These are phyloP conservation scores for Irpex lacteus DNA, from an alignment of 1,284 basidiomycete genomes.

Conservation along the genomic window DNA sequence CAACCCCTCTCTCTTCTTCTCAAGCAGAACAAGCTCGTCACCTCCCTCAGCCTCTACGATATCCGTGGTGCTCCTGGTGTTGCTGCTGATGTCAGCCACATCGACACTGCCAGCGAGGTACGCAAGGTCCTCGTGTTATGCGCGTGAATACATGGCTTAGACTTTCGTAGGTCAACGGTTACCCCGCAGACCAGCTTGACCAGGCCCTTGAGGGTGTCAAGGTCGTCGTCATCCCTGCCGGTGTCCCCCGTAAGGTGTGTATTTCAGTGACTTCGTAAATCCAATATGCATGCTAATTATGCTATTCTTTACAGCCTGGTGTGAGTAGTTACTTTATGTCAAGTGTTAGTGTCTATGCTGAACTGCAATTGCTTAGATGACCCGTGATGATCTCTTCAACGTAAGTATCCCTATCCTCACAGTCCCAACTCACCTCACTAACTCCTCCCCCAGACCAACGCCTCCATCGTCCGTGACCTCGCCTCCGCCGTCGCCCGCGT, in stretches of 20 bases:
- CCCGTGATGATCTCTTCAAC: slow-evolving; percentile 99
- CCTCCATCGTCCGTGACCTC: slow-evolving; percentile 95
- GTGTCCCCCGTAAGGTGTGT: slow-evolving; percentile 90
- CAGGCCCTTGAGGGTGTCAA: slow-evolving; percentile 83
- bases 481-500: slow-evolving; percentile 86
- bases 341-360: slow-evolving; percentile 22
- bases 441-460: slow-evolving; percentile 66
- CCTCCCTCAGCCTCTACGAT: slow-evolving; percentile 81
- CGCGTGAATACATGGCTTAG: neutral
- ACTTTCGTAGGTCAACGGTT: slow-evolving; percentile 67
- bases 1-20: slow-evolving; percentile 88
- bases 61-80: slow-evolving; percentile 92
- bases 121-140: slow-evolving; percentile 18
- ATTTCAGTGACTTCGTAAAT: slow-evolving; percentile 12
- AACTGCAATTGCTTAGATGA: slow-evolving; percentile 61
- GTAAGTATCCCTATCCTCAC: slow-evolving; percentile 45
- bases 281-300: slow-evolving; percentile 20
- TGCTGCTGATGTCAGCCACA: slow-evolving; percentile 90
- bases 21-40: slow-evolving; percentile 83
- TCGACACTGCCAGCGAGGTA: slow-evolving; percentile 87
- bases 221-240: slow-evolving; percentile 97
- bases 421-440: neutral
- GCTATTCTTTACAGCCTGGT: slow-evolving; percentile 51
- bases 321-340: slow-evolving; percentile 45
- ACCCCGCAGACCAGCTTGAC: slow-evolving; percentile 81